These are phyloP conservation scores for Coccinonectria pachysandricola DNA, from an alignment of 2,329 filamentous ascomycete genomes.

Conservation along the genomic window DNA sequence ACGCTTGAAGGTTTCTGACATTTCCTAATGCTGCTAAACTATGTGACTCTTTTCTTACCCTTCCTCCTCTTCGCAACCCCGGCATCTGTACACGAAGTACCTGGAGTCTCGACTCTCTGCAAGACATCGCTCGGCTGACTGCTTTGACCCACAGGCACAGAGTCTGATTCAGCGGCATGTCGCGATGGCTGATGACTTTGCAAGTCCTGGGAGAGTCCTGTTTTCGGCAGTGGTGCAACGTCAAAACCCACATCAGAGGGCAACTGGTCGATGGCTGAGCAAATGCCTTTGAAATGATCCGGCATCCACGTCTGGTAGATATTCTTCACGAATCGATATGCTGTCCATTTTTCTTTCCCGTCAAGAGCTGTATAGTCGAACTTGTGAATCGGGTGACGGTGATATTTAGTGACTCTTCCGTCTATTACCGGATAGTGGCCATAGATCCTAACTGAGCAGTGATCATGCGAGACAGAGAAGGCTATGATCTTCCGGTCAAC, in stretches of 20 bases:
- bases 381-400: constrained; percentile 25
- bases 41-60: neutral
- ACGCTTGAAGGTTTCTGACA: neutral
- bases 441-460: constrained; percentile 26
- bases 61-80: neutral
- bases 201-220: constrained; percentile 1
- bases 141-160: neutral
- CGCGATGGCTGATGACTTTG: neutral
- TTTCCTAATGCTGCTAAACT: neutral
- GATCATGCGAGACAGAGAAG: constrained; percentile 30
- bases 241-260: constrained; percentile 4
- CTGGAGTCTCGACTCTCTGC: constrained; percentile 1
- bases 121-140: neutral
- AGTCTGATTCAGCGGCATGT: too few species aligned
- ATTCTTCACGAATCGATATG: constrained; percentile 4
- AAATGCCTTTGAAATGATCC: constrained; percentile 4
- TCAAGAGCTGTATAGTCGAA: constrained; percentile 21
- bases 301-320: constrained; percentile 4
- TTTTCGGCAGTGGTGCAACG: constrained; percentile 1
- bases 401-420: constrained; percentile 23
- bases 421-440: constrained; percentile 31
- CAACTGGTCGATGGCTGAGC: constrained; percentile 6
- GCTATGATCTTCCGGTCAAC: constrained; percentile 30
- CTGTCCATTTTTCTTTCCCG: constrained; percentile 5
- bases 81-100: constrained; percentile 1